phyloP scores from a whole-genome alignment of 495 filamentous ascomycete genomes.

The Neurospora terricola region DNA sequence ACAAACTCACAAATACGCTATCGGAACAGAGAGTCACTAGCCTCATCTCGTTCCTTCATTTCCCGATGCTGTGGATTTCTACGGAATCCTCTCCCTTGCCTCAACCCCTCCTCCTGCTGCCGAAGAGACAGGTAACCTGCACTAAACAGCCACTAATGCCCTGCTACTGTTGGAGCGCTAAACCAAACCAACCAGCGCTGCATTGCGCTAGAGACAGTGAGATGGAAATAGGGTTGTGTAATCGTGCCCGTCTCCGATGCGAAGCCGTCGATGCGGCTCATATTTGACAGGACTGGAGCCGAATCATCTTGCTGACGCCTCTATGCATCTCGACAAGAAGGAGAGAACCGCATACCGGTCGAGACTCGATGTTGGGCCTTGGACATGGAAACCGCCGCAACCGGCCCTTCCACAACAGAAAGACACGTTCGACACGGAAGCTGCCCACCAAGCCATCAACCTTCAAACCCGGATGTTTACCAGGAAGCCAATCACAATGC shows the following conservation, averaged over 20 bases:
- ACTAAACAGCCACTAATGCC: not conserved
- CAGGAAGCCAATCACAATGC: not conserved
- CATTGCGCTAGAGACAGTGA: not conserved
- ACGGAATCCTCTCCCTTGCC: not conserved
- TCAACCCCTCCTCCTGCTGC: not conserved
- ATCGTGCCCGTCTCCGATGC: not conserved
- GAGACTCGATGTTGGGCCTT: not conserved
- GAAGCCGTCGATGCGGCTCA: not conserved
- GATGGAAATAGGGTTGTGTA: not conserved
- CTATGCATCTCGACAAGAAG: not conserved
- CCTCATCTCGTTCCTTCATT: not conserved
- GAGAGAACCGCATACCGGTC: not conserved
- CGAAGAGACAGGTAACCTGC: not conserved
- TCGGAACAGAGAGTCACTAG: not conserved
- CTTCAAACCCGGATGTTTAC: not conserved
- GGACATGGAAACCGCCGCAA: not conserved
- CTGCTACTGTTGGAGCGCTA: not conserved
- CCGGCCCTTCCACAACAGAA: not conserved
- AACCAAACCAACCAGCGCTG: not conserved
- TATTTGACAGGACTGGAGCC: not conserved
- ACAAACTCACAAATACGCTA: not conserved
- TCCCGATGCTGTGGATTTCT: not conserved
- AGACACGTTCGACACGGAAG: not conserved
- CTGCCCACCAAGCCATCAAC: not conserved
- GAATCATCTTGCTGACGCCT: not conserved